Percentiles rank a stretch among this genome's conserved stretches.
These are phyloP conservation scores for Ogataea glucozyma DNA, from an alignment of 805 yeast species.

Conservation along the genomic window DNA sequence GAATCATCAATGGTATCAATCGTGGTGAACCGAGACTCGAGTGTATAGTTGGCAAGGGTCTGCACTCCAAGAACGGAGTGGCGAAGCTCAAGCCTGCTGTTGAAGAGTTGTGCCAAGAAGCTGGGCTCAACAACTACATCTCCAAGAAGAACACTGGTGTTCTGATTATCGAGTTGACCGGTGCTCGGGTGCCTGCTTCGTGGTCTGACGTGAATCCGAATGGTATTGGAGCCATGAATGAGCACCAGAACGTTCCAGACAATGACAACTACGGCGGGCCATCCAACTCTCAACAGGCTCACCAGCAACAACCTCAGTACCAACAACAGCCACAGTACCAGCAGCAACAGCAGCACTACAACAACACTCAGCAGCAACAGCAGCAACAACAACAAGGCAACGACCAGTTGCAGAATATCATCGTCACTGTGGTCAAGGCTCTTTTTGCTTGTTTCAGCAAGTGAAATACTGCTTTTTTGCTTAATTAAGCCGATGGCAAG, in stretches of 20 bases:
- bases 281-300: constrained; percentile 14
- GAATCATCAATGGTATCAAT: constrained; percentile 67
- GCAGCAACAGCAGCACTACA: constrained; percentile 35
- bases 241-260: constrained; percentile 28
- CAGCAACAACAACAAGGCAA: constrained; percentile 28
- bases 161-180: constrained; percentile 62
- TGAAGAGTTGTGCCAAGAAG: constrained; percentile 70
- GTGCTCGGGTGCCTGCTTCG: constrained; percentile 44
- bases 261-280: constrained; percentile 16
- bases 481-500: background rate
- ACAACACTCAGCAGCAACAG: constrained; percentile 28
- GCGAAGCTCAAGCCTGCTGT: constrained; percentile 91
- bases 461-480: background rate
- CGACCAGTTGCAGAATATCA: constrained; percentile 8
- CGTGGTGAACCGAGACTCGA: constrained; percentile 61
- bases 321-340: constrained; percentile 33
- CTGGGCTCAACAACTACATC: constrained; percentile 57
- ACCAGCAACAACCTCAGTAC: constrained; percentile 25
- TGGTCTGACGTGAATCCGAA: constrained; percentile 34
- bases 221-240: constrained; percentile 37
- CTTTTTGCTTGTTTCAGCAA: constrained; percentile 12
- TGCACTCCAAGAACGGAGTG: constrained; percentile 77
- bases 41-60: constrained; percentile 92
- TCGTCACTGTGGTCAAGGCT: constrained; percentile 10
- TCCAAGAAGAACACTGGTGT: constrained; percentile 82